Evolutionary conservation across 208 protist genomes (phyloP), one percentile per base, ranked within the genome.

Genomic region (Angomonas ambiguus): DNA sequence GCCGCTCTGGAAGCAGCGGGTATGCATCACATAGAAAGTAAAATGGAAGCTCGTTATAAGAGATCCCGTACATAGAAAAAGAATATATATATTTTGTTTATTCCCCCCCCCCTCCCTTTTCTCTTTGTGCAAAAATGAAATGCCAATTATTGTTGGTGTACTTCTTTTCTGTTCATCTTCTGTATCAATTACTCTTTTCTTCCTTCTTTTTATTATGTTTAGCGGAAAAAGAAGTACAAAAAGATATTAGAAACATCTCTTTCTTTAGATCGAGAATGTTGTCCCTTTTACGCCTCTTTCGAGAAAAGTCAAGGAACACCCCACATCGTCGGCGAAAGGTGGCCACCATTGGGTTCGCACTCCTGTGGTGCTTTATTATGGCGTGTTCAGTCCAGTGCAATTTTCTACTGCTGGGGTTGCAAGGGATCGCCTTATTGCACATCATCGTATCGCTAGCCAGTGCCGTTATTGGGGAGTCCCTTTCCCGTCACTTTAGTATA

Each of bases 1-100:
- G 71, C 59, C 1, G 89, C 82, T 2, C 41, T 95, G 30, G 76
- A 78, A 53, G 82, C 83, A 0, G 86, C 85, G 10, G 89, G 89
- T 3, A 88, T 92, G 83, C 66, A 56, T 1, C 82, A 92, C 62
- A 61, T 95, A 2, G 0, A 87, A 22, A 77, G 85, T 0, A 65
- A 83, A 41, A 77, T 94, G 59, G 65, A 72, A 3, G 80, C 65
- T 33, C 48, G 72, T 8, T 51, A 65, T 5, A 94, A 94, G 74
- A 75, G 88, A 8, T 25, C 33, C 2, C 71, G 83, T 11, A 62
- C 45, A 72, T 31, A 75, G 49, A 72, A 20, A 51, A 5, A 11
- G 16, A 20, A 2, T n/a, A 51, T 13, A n/a, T 6, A 45, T 34
- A 20, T 51, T 65, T 24, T 24, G 18, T 24, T 24, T 53, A 27